Evolutionary conservation across 1,284 basidiomycete genomes (phyloP), one percentile per base, ranked within the genome.

Genomic region (Boletellus deceptivus): DNA sequence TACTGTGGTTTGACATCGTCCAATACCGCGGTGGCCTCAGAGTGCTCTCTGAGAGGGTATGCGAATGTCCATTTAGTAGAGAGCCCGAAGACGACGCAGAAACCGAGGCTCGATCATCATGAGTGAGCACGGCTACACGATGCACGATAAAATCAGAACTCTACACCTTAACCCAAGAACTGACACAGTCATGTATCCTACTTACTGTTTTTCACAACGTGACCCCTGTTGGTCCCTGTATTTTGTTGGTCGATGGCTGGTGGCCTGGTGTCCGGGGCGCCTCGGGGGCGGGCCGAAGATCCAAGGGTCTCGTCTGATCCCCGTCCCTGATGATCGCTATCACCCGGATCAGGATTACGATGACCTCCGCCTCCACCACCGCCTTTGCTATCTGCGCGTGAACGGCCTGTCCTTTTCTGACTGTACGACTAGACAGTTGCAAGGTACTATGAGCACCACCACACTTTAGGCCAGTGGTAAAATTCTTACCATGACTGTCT

Each of bases 401-500:
- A 68, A 47, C 81, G 78, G 17, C 76, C 70, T 1, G 84, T 80
- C 52, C 83, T 77, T 65, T 82, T 85, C 71, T 88, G 84, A 24
- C 82, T 83, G 62, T 84, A 86, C 13, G 82, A 78, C 84, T 85
- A 53, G 33, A 60, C 56, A 55, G 24, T 58, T 40, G 25, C 22
- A 8, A 22, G 29, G 27, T 20, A 48, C 20, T 55, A 44, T 59
- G 47, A 51, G 50, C 16, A 50, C 36, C 22, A 54, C 18, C 36
- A 47, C 38, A 50, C 20, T 20, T 17, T 20, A 24, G 50, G 43
- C 52, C 36, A 40, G 51, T 38, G 37, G 35, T 42, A 37, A 40
- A 49, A 56, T 22, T 62, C 74, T 69, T 66, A 86, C 86, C 79
- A 91, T 87, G 34, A 91, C 83, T 24, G 87, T 83, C 61, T 86